Base-by-base conservation (phyloP, 2,329 filamentous ascomycete species). In the Alternaria triticimaculans region DNA sequence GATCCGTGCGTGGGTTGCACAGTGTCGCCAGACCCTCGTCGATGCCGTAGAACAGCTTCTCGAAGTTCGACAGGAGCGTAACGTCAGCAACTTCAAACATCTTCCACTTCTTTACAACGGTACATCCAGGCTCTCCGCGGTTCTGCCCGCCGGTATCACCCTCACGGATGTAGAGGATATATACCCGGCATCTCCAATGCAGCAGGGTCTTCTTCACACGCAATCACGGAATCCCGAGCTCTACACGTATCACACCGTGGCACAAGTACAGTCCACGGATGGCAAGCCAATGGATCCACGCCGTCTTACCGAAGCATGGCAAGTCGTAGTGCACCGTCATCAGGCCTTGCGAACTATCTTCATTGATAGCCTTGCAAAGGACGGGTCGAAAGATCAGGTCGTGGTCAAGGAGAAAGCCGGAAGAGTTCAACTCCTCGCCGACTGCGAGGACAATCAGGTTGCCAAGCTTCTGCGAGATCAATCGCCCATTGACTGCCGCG, bases 261-360 rank as follows among this genome's bases (percentile, higher is more conserved):
- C 74, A 25, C 70, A 77, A 53, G 70, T 78, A 10, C 69, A 67
- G 44, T 65, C 74, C 2, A 71, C 72, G 2, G 62, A 69, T 23
- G n/a, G 57, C 4, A 54, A 51, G 15, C 5, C 50, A 0, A 65
- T 78, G 8, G 73, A 78, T n/a, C 63, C 72, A 6, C 58, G 65
- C 8, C 72, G 70, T 18, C 60, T 80, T 23, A 74, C 73, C 25
- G 72, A 74, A 30, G 75, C 77, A 20, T 80, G 77, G 77, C 76
- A 79, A 55, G 60, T 73, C 6, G 76, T 80, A 8, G 75, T 80
- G 5, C 69, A 77, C 51, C 76, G 76, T 6, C 77, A 80, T 49
- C 70, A 73, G 18, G 68, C 69, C 2, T 58, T 80, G 28, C 67
- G 77, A 28, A 78, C 77, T 2, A 63, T 78, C 3, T 79, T 80